Base-by-base conservation (phyloP, 2,329 filamentous ascomycete species). In the Lasiodiplodia theobromae region DNA sequence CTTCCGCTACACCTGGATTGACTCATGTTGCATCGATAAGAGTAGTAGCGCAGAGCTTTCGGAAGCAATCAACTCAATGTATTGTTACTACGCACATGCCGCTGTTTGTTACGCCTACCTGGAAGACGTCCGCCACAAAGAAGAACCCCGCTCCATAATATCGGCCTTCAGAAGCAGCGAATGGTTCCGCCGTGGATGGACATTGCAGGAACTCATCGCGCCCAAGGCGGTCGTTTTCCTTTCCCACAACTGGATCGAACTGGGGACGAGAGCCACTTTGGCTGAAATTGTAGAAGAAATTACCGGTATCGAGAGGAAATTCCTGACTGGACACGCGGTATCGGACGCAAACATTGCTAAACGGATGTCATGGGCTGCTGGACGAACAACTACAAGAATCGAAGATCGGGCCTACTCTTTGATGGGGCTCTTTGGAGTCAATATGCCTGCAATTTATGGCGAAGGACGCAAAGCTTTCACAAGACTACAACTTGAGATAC, bases 381-480 rank as follows among this genome's bases (percentile, higher is more conserved):
- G 44, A 25, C 71, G 74, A 28, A 63, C 70, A 25, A 75, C 73
- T 11, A 73, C 66, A 40, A 66, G 66, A 56, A 62, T 71, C 68
- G 73, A 75, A 51, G 72, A 75, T 68, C 44, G 38, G 67, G 73
- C 66, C 0, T 75, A 74, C 64, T 74, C 71, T 53, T 67, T 76
- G 47, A 69, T 73, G 18, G 74, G 74, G 0, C 69, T 75, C 12
- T 75, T 75, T 53, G 73, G 69, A 31, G 71, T 74, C 12, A 70
- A 69, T 38, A 47, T 72, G 68, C 53, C 53, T 12, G 6, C 23
- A 3, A 56, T 56, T 4, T 56, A 56, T 11, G 53, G 53, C 18
- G 28, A 56, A 14, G 53, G 31, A 5, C 2, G 0, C 5, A 37
- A 56, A 8, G 53, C 28, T 21, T 56, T 56, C 28, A 37, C 4